Base-by-base conservation (phyloP, 176 grass and related monocot species). In the Rhynchospora tenuis region DNA sequence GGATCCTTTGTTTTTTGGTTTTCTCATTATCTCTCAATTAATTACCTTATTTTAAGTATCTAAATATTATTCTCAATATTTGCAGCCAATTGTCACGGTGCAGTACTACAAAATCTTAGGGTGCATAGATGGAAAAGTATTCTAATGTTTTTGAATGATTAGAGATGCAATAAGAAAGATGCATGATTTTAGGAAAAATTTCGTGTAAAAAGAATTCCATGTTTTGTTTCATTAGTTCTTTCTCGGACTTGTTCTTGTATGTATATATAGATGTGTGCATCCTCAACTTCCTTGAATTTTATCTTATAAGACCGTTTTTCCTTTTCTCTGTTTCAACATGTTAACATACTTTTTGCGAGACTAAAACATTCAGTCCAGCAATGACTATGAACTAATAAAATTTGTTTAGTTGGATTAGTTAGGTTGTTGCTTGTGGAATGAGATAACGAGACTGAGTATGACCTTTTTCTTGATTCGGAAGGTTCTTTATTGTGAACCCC, bases 401-500 rank as follows among this genome's bases (percentile, higher is more conserved):
- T 56, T 77, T 56, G 50, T n/a, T 56, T 77, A 77, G 13, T 54
- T 29, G 26, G 48, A 55, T 55, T 56, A 56, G 73, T 56, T 77
- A 55, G 23, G 23, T 56, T 77, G 26, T 77, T 77, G 26, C 73
- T 77, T 77, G 73, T 56, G 26, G 50, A 55, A 33, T 77, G 50
- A 76, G 48, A 76, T 77, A 56, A 77, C 15, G 50, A 77, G 73
- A 48, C 23, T 31, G 73, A 77, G 3, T 33, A 29, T 56, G 73
- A 77, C 26, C 50, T 77, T 77, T 56, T 77, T 77, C 24, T 56
- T 50, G 14, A 2, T 55, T 43, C 52, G 48, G 73, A 55, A 55
- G 24, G 4, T 76, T 28, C 24, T 55, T 13, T 9, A 77, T 46
- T 22, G 20, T 46, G 9, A 71, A 71, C 67, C 9, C 33, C 10